phyloP scores from a whole-genome alignment of 305 asterid species.

The Monarda citriodora region DNA sequence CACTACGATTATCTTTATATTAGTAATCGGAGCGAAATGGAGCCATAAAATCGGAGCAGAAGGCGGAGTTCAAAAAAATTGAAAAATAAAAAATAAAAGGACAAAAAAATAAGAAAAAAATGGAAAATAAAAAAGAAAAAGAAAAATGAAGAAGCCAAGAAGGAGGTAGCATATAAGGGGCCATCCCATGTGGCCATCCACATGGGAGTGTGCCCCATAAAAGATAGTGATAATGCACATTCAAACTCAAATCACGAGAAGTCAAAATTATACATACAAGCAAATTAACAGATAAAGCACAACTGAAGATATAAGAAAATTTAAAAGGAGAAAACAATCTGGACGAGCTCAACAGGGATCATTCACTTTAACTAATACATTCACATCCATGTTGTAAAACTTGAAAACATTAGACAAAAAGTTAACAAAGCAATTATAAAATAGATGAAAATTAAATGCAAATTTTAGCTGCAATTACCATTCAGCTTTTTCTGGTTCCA shows the following conservation, averaged over 20 bases:
- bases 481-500: slow-evolving; percentile 98
- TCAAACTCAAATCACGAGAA: neutral
- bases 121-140: no score
- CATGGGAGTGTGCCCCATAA: no score
- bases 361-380: neutral
- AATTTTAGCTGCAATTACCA: slow-evolving; percentile 49
- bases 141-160: no score
- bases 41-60: no score
- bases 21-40: no score
- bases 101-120: no score
- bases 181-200: no score
- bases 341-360: neutral
- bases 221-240: neutral
- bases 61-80: no score
- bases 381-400: slow-evolving; percentile 2
- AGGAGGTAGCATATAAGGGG: no score
- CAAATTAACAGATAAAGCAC: slow-evolving; percentile 12
- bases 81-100: no score
- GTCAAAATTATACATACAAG: neutral
- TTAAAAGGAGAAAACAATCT: neutral
- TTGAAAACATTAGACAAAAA: neutral
- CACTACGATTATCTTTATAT: no score
- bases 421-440: slow-evolving; percentile 3
- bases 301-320: slow-evolving; percentile 3
- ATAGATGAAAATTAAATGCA: slow-evolving; percentile 2